A percentile compares a stretch with the other conserved stretches of the same genome.
Conservation (phyloP, 1,284 basidiomycete genomes). For the Malassezia slooffiae region DNA sequence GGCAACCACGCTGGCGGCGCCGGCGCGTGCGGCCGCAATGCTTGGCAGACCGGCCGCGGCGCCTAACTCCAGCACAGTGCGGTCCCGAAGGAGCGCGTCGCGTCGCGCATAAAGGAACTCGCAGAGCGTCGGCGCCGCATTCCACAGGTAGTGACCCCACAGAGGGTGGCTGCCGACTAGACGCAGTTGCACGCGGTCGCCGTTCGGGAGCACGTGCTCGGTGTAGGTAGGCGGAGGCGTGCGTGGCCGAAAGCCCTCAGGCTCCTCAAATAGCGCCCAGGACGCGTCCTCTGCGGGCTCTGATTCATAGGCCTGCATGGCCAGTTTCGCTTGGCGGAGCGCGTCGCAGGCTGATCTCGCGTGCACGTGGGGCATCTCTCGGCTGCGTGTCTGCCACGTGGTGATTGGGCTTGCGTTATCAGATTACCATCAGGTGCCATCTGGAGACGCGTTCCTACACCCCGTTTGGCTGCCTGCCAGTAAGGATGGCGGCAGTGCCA, state of each 20-base stretch:
- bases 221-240: slow-evolving; percentile 37
- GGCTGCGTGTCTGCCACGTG: too few relatives aligned
- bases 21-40: slow-evolving; percentile 27
- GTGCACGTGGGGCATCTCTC: slow-evolving; percentile 1
- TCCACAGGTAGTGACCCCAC: slow-evolving; percentile 80
- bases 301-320: background rate
- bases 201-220: slow-evolving; percentile 20
- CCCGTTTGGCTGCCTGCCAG: too few relatives aligned
- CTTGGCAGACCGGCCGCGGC: slow-evolving; percentile 80
- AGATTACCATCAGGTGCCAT: slow-evolving; percentile 1
- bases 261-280: slow-evolving; percentile 39
- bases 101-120: slow-evolving; percentile 48
- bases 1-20: slow-evolving; percentile 56
- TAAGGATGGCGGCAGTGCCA: too few relatives aligned
- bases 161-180: slow-evolving; percentile 78
- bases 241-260: slow-evolving; percentile 35
- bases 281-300: slow-evolving; percentile 5
- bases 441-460: too few relatives aligned
- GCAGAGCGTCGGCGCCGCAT: slow-evolving; percentile 47
- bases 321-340: too few relatives aligned
- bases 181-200: slow-evolving; percentile 50
- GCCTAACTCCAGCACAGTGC: slow-evolving; percentile 71
- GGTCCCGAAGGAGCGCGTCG: slow-evolving; percentile 46
- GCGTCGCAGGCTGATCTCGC: background rate
- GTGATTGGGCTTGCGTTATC: slow-evolving; percentile 8